Evolutionary conservation across 208 protist species (phyloP), one percentile per base, ranked within the genome.

Genomic region (Phytomonas serpens): DNA sequence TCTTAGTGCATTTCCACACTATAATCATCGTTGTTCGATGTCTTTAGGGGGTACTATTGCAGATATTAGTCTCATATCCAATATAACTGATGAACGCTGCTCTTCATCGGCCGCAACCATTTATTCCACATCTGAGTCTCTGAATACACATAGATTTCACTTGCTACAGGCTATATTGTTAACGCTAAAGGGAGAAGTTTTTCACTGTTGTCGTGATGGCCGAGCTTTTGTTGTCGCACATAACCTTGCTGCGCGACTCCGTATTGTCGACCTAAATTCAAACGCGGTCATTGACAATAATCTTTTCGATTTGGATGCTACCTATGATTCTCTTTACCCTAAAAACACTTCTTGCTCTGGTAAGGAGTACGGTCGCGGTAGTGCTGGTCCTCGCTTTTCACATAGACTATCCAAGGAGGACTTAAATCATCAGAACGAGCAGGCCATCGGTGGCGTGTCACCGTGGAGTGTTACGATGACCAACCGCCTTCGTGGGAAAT

Each of bases 101-200:
- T 57, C 47, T 57, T 57, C 19, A 57, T 57, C 47, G 27, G 47
- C 27, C 23, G 47, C 19, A 27, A 57, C 47, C 19, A 27, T 27
- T 57, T 27, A 27, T 27, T 57, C 47, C 11, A 1, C 47, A 4
- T 27, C 47, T 33, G 19, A 27, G 62, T 29, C 29, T 19, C 2
- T 66, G 0, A 66, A 38, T n/a, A 38, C 16, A 19, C 31, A 7
- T 66, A 19, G 14, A 33, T 66, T 33, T 33, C 29, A 33, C 62
- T 23, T 66, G 5, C 34, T 33, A 38, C 62, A 57, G 27, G 68
- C 83, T 1, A 73, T 89, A 16, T 70, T 93, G 52, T 74, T 77
- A 4, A 81, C 84, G 16, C 71, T 88, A 7, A 93, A 93, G 69
- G 87, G 80, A 5, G 78, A 72, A 36, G 78, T 70, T n/a, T 31